Base-by-base conservation (phyloP, 305 asterid species). In the Nicotiana rustica region DNA sequence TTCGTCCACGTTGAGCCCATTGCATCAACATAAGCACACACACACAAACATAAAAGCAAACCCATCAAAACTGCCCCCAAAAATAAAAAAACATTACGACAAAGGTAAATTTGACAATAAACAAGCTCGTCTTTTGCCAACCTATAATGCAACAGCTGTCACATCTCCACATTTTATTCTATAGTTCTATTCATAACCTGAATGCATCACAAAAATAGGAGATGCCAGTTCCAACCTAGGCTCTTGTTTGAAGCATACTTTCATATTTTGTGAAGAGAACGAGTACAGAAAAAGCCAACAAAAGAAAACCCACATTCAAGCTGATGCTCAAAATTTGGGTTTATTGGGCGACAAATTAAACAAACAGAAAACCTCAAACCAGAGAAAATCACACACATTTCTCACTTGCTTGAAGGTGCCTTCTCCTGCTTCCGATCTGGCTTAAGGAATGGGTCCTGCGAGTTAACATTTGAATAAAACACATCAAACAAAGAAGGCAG, bases 361-460 rank as follows among this genome's bases (percentile, higher is more conserved):
- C 79, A 25, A 52, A 41, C 44, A 6, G 79, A 75, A 49, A 52
- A 49, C 47, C 64, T 15, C 64, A 75, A 73, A 52, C 47, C 65
- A 29, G 29, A 49, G 44, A 52, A 41, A 41, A 25, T 21, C 64
- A 47, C 44, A 52, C 47, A 14, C 65, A 75, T 75, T 29, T 25
- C 52, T 33, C 55, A 75, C 47, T 75, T 75, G 65, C 38, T 52
- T 75, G 79, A 75, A 52, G 79, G 47, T 75, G 79, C 79, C 65
- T 75, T 75, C 79, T 75, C 79, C 79, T 21, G 44, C 79, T 75
- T 75, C 25, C 65, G 64, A 21, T 75, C 79, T 7, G 79, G 79
- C 65, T 75, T 75, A 52, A 75, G 79, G 29, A 75, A 75, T 0
- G 79, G 65, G 17, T 75, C 79, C 79, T 75, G 65, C 79, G 52